phyloP scores from a whole-genome alignment of 768 basidiomycete species.

The Heimioporus sp. region DNA sequence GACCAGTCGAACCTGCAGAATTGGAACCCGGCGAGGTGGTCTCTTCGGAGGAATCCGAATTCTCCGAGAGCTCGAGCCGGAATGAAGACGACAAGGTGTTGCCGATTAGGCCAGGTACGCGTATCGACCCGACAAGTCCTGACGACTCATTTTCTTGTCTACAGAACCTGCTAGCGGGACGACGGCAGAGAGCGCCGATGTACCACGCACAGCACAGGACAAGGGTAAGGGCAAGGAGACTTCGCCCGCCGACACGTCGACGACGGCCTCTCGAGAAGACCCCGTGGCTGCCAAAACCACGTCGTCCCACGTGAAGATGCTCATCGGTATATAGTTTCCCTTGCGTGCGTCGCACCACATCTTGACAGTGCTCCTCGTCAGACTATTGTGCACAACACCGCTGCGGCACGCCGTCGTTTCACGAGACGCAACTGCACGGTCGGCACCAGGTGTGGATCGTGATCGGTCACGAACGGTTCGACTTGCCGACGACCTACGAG shows the following conservation, averaged over 20 bases:
- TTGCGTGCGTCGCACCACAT: background rate
- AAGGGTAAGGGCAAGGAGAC: constrained; percentile 14
- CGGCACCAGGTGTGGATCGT: constrained; percentile 46
- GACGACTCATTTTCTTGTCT: background rate
- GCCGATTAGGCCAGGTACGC: constrained; percentile 12
- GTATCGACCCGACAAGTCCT: background rate
- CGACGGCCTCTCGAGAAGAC: constrained; percentile 2
- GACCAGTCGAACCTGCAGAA: constrained; percentile 4
- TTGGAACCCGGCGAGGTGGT: constrained; percentile 27
- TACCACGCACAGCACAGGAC: background rate
- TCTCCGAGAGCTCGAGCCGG: constrained; percentile 22
- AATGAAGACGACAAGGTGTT: constrained; percentile 13
- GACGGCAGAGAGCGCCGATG: background rate
- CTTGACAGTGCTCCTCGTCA: constrained; percentile 5
- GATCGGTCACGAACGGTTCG: constrained; percentile 42
- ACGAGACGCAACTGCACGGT: constrained; percentile 20
- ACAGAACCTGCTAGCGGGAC: background rate
- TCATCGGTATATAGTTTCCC: constrained; percentile 9
- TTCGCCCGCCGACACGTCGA: background rate
- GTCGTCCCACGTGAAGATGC: constrained; percentile 12
- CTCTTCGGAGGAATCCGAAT: constrained; percentile 23
- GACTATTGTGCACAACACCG: constrained; percentile 17
- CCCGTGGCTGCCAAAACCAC: background rate
- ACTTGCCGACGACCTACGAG: constrained; percentile 40
- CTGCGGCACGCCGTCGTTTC: constrained; percentile 33